These are phyloP conservation scores for Endogone sp. DNA, from an alignment of 192 early-diverging fungal species.

Conservation along the genomic window DNA sequence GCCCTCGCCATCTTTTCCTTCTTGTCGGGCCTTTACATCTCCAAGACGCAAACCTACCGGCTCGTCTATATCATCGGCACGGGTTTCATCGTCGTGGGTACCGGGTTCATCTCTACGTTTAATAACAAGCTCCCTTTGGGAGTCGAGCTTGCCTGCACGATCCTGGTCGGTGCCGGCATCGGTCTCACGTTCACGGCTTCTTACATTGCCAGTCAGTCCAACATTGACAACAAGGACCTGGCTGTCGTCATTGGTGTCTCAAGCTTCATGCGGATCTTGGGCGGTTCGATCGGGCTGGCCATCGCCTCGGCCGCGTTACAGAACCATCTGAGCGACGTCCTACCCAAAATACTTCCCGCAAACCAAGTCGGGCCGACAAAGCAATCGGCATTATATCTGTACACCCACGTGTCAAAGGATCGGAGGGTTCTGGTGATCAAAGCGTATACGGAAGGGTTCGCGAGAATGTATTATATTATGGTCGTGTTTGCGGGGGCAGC, in stretches of 20 bases:
- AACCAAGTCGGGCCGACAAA: conserved; percentile 11
- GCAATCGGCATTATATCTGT: conserved; percentile 13
- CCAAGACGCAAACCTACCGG: conserved; percentile 11
- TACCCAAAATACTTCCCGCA: conserved; percentile 10
- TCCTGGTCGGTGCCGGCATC: conserved; percentile 22
- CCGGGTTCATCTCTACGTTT: conserved; percentile 60
- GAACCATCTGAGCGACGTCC: conserved; percentile 20
- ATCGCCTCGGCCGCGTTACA: conserved; percentile 24
- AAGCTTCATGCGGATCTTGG: conserved; percentile 29
- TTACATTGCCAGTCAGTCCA: conserved; percentile 27
- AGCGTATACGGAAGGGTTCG: conserved; percentile 18
- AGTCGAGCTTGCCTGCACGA: conserved; percentile 23
- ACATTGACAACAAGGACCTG: conserved; percentile 23
- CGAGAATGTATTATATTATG: conserved; percentile 20
- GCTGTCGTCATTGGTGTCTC: conserved; percentile 27
- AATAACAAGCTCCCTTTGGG: conserved; percentile 25
- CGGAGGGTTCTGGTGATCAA: conserved; percentile 10
- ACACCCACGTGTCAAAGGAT: conserved; percentile 13
- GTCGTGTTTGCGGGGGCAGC: conserved; percentile 17
- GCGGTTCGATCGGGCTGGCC: conserved; percentile 24
- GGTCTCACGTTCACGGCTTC: conserved; percentile 26
- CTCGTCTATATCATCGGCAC: conserved; percentile 49
- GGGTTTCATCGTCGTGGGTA: conserved; percentile 55
- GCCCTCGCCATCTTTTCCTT: conserved; percentile 16
- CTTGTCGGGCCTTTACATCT: conserved; percentile 15